Evolutionary conservation across 2,329 filamentous ascomycete species (phyloP).

Genomic region (Fusarium sp.): DNA sequence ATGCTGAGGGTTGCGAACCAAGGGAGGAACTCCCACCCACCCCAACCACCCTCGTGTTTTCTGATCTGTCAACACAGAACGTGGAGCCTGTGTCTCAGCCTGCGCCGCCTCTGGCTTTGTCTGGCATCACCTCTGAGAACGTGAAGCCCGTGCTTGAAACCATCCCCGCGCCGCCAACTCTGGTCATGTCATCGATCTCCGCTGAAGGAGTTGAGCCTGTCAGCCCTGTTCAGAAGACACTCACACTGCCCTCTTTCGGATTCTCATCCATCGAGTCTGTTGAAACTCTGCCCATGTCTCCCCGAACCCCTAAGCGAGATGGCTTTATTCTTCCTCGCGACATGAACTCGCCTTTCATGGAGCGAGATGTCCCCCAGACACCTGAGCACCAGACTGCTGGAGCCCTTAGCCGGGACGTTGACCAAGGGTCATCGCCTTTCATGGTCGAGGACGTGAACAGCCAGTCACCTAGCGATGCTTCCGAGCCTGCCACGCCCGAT

Average conservation of each 20-base stretch:
- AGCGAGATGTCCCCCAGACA: constrained; percentile 55
- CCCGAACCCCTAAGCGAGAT: constrained; percentile 66
- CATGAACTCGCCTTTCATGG: constrained; percentile 50
- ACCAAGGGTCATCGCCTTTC: constrained; percentile 57
- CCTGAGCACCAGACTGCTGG: constrained; percentile 52
- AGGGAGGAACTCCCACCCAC: constrained; percentile 49
- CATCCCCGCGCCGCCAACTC: constrained; percentile 41
- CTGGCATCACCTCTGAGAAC: constrained; percentile 51
- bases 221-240: constrained; percentile 47
- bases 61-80: constrained; percentile 53
- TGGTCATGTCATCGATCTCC: constrained; percentile 56
- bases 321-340: constrained; percentile 70
- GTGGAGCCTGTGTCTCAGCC: constrained; percentile 54
- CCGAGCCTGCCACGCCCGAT: constrained; percentile 63
- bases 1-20: constrained; percentile 53
- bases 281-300: constrained; percentile 61
- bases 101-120: constrained; percentile 31
- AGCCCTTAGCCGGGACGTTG: constrained; percentile 61
- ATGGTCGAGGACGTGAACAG: constrained; percentile 76
- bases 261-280: constrained; percentile 63
- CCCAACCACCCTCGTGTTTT: constrained; percentile 51
- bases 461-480: constrained; percentile 62
- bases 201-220: constrained; percentile 58
- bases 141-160: constrained; percentile 53
- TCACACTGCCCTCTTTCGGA: constrained; percentile 51